These are phyloP conservation scores for Penicillium vulpinum DNA, from an alignment of 2,329 filamentous ascomycete genomes.

Conservation along the genomic window DNA sequence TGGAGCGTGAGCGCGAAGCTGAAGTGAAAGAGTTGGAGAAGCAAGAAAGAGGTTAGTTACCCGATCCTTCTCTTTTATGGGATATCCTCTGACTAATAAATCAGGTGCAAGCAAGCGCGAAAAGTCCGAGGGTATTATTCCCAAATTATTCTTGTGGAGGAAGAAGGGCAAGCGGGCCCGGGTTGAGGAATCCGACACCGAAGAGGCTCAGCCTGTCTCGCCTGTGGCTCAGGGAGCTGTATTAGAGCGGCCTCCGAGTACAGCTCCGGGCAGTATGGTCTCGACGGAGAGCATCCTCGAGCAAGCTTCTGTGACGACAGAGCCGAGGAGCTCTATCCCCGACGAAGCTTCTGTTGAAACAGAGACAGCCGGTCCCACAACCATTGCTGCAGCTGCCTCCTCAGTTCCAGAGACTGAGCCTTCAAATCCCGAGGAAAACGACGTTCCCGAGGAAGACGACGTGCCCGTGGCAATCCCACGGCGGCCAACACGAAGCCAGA, in stretches of 20 bases:
- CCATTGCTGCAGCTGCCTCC: background rate
- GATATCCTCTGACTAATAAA: background rate
- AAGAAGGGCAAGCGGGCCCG: constrained; percentile 28
- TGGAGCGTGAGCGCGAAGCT: constrained; percentile 42
- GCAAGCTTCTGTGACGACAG: background rate
- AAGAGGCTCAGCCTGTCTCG: constrained; percentile 1
- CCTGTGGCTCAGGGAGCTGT: constrained; percentile 3
- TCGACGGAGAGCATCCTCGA: background rate
- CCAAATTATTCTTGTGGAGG: constrained; percentile 30
- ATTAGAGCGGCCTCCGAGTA: background rate
- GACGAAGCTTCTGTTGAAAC: background rate
- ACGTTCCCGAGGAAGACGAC: background rate
- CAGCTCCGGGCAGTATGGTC: background rate
- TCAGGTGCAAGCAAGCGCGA: constrained; percentile 19
- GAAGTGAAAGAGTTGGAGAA: constrained; percentile 37
- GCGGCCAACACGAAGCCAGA: background rate
- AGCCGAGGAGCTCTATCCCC: background rate
- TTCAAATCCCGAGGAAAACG: constrained; percentile 2
- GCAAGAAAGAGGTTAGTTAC: constrained; percentile 29
- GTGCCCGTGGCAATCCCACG: background rate
- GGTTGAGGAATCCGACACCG: constrained; percentile 13
- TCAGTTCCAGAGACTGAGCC: background rate
- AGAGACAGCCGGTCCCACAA: constrained; percentile 8
- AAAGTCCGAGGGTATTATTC: constrained; percentile 18
- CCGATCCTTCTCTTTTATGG: background rate